Evolutionary conservation across 129 eudicot species (phyloP).

Genomic region (Flaveria sonorensis): DNA sequence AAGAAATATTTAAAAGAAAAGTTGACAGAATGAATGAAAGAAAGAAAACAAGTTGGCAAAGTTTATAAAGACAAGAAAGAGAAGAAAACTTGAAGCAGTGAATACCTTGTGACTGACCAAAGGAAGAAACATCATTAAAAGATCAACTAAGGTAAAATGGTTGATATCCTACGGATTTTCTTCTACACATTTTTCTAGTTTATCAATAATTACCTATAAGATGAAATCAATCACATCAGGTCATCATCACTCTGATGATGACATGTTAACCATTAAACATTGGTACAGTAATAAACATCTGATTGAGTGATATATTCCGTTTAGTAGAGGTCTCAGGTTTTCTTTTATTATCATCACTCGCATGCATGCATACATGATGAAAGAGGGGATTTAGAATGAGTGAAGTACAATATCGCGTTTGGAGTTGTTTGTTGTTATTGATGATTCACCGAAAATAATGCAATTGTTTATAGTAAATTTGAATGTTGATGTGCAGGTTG

Average conservation of each 20-base stretch:
- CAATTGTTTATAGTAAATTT: no score
- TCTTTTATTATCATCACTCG: no score
- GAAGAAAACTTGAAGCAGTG: background rate
- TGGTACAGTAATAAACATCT: no score
- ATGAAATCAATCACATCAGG: background rate
- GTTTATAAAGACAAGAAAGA: slow-evolving; percentile 2
- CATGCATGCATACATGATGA: no score
- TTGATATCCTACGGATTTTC: background rate
- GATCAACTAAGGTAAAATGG: slow-evolving; percentile 27
- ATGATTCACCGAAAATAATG: no score
- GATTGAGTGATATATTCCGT: no score
- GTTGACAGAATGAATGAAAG: background rate
- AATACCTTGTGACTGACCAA: slow-evolving; percentile 4
- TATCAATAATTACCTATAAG: background rate
- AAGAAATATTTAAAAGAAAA: slow-evolving; percentile 10
- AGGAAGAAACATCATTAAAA: slow-evolving; percentile 22
- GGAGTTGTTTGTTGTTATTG: no score
- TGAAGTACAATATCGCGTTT: no score
- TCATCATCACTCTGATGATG: background rate
- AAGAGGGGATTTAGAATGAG: no score
- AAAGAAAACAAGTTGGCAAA: slow-evolving; percentile 14
- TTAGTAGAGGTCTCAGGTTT: no score
- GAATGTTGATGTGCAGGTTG: background rate
- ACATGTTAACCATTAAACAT: background rate
- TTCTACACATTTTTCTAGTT: background rate